Base-by-base conservation (phyloP, 441 rosid species). In the Lepidium campestre region DNA sequence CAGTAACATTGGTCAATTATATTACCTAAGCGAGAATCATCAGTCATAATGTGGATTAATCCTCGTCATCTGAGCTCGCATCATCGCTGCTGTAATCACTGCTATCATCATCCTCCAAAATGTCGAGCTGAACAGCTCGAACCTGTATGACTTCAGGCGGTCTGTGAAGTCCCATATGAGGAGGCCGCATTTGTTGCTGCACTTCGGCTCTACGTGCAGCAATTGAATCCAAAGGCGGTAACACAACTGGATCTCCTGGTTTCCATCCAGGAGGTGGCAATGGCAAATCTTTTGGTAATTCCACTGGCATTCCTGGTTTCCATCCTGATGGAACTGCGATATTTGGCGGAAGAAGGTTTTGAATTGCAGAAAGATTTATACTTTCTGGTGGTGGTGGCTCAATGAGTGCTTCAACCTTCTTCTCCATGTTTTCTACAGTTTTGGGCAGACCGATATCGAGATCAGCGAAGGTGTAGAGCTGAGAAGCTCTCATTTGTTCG, bases 241-340 rank as follows among this genome's bases (percentile, higher is more conserved):
- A 80, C 18, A 86, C 67, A 15, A 86, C 80, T 0, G 89, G 92
- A 45, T 90, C 96, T 66, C 96, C 98, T 4, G 90, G 97, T 77
- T 92, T 90, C 97, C 96, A 88, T 59, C 96, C 97, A 9, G 93
- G 97, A 7, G 97, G 93, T 0, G 92, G 93, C 57, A 81, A 74
- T 6, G 91, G 93, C 73, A 90, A 74, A 76, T 85, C 81, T 19
- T 67, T 81, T 0, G 90, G 89, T 74, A 92, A 72, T 65, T 82
- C 87, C 71, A 93, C 93, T 0, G 98, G 95, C 96, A 87, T 89
- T 65, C 96, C 97, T 0, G 95, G 97, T 68, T 87, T 89, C 98
- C 98, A 93, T 7, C 96, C 98, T 0, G 94, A 70, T 0, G 96
- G 98, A 56, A 93, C 82, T 0, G 77, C 73, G 27, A 92, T 68